Conservation (phyloP, 495 filamentous ascomycete species). For the Podospora sp. region DNA sequence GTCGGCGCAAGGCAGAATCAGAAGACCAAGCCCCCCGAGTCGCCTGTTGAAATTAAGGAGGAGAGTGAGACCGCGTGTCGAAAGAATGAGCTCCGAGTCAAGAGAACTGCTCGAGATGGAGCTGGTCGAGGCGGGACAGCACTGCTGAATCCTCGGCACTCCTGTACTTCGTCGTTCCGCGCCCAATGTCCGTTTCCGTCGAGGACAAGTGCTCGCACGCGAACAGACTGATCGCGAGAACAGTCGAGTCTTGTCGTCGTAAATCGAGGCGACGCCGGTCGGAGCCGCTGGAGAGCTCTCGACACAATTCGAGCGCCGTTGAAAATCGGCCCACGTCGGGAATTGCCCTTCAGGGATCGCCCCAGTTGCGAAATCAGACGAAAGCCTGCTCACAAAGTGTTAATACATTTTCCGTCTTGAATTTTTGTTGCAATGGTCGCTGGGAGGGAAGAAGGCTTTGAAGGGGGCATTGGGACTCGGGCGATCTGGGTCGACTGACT, state of each 20-base stretch:
- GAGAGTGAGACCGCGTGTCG: slow-evolving; percentile 3
- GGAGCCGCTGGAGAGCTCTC: slow-evolving; percentile 1
- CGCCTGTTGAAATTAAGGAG: neutral
- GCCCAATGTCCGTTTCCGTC: slow-evolving; percentile 5
- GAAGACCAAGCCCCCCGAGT: slow-evolving; percentile 8
- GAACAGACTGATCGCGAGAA: slow-evolving; percentile 8
- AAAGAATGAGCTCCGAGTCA: slow-evolving; percentile 8
- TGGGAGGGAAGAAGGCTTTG: slow-evolving; percentile 3
- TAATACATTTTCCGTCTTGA: slow-evolving; percentile 26
- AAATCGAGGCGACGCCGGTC: slow-evolving; percentile 4
- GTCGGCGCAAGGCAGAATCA: slow-evolving; percentile 15
- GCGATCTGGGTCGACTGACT: slow-evolving; percentile 8
- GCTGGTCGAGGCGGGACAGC: slow-evolving; percentile 32
- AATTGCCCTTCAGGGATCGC: neutral
- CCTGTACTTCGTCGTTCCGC: slow-evolving; percentile 1
- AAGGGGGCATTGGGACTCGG: slow-evolving; percentile 16
- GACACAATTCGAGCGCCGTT: neutral
- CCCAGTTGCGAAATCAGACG: neutral
- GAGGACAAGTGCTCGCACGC: neutral
- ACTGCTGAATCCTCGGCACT: slow-evolving; percentile 39
- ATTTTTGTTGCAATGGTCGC: slow-evolving; percentile 14
- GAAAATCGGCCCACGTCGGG: slow-evolving; percentile 4
- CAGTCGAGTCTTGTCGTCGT: slow-evolving; percentile 8
- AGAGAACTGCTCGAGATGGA: slow-evolving; percentile 4
- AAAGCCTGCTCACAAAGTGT: slow-evolving; percentile 13